Evolutionary conservation across 2,329 filamentous ascomycete genomes (phyloP), one percentile per base, ranked within the genome.

Genomic region (Huntiella savannae): DNA sequence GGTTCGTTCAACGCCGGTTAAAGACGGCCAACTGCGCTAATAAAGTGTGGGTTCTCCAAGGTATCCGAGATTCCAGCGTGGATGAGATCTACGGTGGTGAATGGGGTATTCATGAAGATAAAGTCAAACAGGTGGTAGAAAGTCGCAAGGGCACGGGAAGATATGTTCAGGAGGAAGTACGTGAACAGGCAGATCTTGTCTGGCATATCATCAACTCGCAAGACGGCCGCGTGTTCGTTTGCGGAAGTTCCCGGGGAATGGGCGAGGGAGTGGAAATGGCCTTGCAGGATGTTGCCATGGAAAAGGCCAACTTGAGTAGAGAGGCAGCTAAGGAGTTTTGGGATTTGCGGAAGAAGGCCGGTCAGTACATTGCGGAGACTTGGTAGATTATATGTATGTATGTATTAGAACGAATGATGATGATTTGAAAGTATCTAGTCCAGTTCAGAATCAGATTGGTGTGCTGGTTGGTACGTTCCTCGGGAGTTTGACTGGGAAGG

Each of bases 41-140:
- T 69, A 95, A 95, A 66, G 88, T 95, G 55, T 95, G 87, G 87
- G 83, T 95, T 40, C 73, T 95, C 39, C 87, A 95, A 63, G 87
- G 87, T 35, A 78, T 94, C 40, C 81, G 87, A n/a, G 91, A 98
- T 63, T 86, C 82, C 19, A 75, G 93, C 37, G 75, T 96, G 16
- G 91, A 98, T 57, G 91, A 98, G 63, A 78, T 98, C 36, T 98
- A 98, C 67, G 84, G 79, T 49, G 91, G 91, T 54, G 91, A 98
- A 61, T 92, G 93, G 74, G 91, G 91, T 43, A 84, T 91, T 2
- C 82, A 94, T 56, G 88, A 95, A 59, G 77, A 82, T 45, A 79
- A 87, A 59, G 79, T 87, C 43, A 86, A 87, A 64, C 80, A 77
- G 37, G 82, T 91, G 1, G 79, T 87, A 8, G 75, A 91, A 61